Evolutionary conservation across 2,329 filamentous ascomycete species (phyloP).

Genomic region (Davidsoniella neocaledoniae): DNA sequence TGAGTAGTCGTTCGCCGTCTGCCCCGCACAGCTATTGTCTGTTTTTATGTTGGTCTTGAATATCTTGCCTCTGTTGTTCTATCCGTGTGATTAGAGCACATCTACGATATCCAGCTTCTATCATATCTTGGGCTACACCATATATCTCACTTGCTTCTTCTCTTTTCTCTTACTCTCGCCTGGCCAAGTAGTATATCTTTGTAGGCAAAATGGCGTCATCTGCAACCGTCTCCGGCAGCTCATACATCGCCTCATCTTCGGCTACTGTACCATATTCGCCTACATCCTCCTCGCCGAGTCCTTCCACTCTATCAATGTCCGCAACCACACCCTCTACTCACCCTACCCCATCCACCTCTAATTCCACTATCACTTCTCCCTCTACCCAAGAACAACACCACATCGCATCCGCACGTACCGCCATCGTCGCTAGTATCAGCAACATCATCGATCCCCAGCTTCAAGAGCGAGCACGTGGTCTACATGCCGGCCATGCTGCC

Average conservation of each 20-base stretch:
- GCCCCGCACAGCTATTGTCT: neutral
- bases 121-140: neutral
- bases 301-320: neutral
- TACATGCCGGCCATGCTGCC: slow-evolving; percentile 51
- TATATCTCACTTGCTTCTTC: neutral
- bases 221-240: neutral
- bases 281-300: neutral
- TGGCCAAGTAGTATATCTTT: neutral
- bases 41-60: neutral
- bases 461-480: slow-evolving; percentile 46
- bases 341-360: neutral
- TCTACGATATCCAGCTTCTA: neutral
- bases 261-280: neutral
- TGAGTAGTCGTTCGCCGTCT: neutral
- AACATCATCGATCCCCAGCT: slow-evolving; percentile 55
- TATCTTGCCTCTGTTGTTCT: neutral
- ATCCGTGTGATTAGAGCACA: neutral
- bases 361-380: slow-evolving; percentile 9
- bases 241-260: neutral
- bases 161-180: neutral
- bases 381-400: slow-evolving; percentile 26
- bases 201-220: neutral
- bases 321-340: neutral
- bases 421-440: slow-evolving; percentile 46
- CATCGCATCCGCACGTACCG: slow-evolving; percentile 39